Percentiles rank a stretch among this genome's conserved stretches.
phyloP scores from a whole-genome alignment of 75 land plant species.

The Chamaecyparis obtusa region DNA sequence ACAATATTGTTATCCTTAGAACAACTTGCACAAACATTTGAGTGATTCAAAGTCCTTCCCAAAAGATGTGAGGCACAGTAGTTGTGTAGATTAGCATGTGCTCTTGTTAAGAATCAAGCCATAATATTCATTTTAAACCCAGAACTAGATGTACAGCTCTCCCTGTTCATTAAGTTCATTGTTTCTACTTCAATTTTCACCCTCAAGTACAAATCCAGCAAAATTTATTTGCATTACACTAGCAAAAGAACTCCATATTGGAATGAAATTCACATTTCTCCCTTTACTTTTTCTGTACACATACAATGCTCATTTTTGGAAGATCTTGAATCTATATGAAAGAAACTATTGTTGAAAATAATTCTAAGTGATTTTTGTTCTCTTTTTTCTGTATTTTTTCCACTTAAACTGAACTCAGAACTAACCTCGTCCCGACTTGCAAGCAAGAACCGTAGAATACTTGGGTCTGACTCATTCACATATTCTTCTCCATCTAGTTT shows the following conservation, averaged over 20 bases:
- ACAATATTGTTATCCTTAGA: not conserved
- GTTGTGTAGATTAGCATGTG: not conserved
- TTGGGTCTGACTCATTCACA: conserved; percentile 93
- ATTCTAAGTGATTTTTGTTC: too few species aligned
- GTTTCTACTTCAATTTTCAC: not conserved
- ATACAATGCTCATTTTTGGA: not conserved
- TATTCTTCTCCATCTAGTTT: conserved; percentile 83
- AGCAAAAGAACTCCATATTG: not conserved
- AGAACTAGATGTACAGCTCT: not conserved
- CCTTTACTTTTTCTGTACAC: not conserved
- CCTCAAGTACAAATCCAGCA: not conserved
- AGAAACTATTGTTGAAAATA: too few species aligned
- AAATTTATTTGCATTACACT: not conserved
- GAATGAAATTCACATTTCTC: not conserved
- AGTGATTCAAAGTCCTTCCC: not conserved
- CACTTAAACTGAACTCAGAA: not conserved
- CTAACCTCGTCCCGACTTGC: conserved; percentile 95
- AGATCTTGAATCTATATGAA: too few species aligned
- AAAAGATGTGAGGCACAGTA: not conserved
- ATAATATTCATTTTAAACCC: not conserved
- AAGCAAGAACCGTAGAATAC: conserved; percentile 90
- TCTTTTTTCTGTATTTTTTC: too few species aligned
- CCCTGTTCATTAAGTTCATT: not conserved
- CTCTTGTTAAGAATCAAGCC: not conserved
- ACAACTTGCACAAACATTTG: not conserved